phyloP scores from a whole-genome alignment of 352 stramenopile genomes.

The Globisporangium camurandrum region DNA sequence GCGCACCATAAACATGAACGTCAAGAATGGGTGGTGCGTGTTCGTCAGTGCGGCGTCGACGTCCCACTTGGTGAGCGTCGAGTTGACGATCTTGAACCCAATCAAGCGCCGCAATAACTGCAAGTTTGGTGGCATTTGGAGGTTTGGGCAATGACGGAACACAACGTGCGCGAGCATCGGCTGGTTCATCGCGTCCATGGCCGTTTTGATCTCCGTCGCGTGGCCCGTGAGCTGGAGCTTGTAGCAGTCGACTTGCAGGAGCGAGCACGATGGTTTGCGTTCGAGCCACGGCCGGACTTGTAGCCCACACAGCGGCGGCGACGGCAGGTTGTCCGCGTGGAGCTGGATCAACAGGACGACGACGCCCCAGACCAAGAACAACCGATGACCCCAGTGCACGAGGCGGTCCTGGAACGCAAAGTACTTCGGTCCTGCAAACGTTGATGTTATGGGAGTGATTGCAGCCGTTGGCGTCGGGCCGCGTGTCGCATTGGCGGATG shows the following conservation, averaged over 20 bases:
- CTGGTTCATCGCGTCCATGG: constrained; percentile 8
- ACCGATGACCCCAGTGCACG: constrained; percentile 6
- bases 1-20: constrained; percentile 7
- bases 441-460: neutral
- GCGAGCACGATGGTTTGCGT: constrained; percentile 10
- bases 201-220: constrained; percentile 5
- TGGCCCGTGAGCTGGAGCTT: constrained; percentile 8
- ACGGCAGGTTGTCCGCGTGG: constrained; percentile 6
- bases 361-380: constrained; percentile 8
- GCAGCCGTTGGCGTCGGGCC: too few species aligned
- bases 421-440: constrained; percentile 1
- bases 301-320: constrained; percentile 2
- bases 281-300: constrained; percentile 8
- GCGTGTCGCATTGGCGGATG: too few species aligned
- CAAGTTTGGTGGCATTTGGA: constrained; percentile 12
- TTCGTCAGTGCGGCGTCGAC: constrained; percentile 12
- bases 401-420: constrained; percentile 7
- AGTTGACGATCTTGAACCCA: constrained; percentile 20
- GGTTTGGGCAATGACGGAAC: constrained; percentile 8
- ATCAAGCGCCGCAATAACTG: constrained; percentile 1
- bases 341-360: constrained; percentile 1
- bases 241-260: constrained; percentile 10
- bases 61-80: constrained; percentile 12
- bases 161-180: constrained; percentile 4
- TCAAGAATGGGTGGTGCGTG: constrained; percentile 5